Percentiles rank a stretch among this genome's conserved stretches.
phyloP scores from a whole-genome alignment of 345 rosid genomes.

The Jatropha curcas region DNA sequence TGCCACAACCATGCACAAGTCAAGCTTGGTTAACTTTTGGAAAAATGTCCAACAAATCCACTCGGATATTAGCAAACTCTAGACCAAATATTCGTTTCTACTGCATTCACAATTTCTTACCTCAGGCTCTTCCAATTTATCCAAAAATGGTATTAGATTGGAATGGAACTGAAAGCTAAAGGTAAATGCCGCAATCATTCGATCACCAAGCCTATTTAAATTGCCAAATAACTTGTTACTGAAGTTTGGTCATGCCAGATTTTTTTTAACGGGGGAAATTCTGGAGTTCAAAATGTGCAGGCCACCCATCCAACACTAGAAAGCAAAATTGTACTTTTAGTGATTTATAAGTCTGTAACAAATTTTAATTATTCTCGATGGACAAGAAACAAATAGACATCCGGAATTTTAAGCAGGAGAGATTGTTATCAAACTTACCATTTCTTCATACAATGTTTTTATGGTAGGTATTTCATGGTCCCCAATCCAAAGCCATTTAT shows the following conservation, averaged over 20 bases:
- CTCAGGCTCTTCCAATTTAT: background rate
- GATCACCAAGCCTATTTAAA: background rate
- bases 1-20: background rate
- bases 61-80: background rate
- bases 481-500: constrained; percentile 2
- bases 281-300: background rate
- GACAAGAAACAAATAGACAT: too few species aligned
- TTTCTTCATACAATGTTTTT: background rate
- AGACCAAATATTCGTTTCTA: background rate
- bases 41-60: background rate
- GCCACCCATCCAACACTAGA: constrained; percentile 3
- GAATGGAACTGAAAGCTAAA: constrained; percentile 5
- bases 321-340: background rate
- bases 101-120: background rate
- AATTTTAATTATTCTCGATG: too few species aligned
- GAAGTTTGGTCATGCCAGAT: constrained; percentile 4
- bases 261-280: background rate
- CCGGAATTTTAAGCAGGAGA: too few species aligned
- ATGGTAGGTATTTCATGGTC: constrained; percentile 17
- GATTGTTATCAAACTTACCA: background rate
- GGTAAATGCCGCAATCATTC: background rate
- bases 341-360: background rate
- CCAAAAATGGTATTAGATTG: constrained; percentile 1
- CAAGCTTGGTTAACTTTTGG: background rate
- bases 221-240: background rate